Base-by-base conservation (phyloP, 2,329 filamentous ascomycete species). In the Colletotrichum lini region DNA sequence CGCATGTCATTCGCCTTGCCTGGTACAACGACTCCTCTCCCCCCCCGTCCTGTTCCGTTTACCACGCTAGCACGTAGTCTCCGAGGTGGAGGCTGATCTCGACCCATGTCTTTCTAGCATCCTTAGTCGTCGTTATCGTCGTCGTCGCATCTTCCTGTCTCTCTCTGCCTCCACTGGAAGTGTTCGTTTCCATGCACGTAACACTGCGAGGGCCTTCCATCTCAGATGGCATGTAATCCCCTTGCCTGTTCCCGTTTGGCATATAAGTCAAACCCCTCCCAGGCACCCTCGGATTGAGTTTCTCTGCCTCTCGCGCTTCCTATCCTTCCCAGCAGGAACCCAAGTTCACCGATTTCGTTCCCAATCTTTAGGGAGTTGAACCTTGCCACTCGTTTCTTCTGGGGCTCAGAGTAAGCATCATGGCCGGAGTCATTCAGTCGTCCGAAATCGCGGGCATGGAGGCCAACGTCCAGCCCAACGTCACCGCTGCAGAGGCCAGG, bases 51-150 rank as follows among this genome's bases (percentile, higher is more conserved):
- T 40, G 18, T 49, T 26, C 40, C 23, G 52, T 38, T 12, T 47
- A 42, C 54, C 59, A 53, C 69, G 65, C 40, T 60, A 56, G 30
- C 18, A 56, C 59, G 40, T 69, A 69, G 69, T 60, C 53, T 69
- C 53, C 59, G 68, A 69, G 58, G 59, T 69, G 65, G 59, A 59
- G 40, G 65, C 73, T 61, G 67, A 68, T 42, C 65, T 65, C 21
- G 65, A 59, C 30, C 49, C 52, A 60, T 18, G 44, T 70, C 69
- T 73, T 69, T 65, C 70, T 72, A 58, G 57, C 66, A 57, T 73
- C 67, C 61, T 74, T 47, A 45, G 59, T 67, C 49, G 74, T 67
- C 49, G 74, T 76, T 42, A 52, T 47, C 42, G 59, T 67, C 49
- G 74, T 67, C 49, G 74, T 76, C 45, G 58, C 58, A 68, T 63